Conservation (phyloP, 1,284 basidiomycete genomes). For the Schizophyllum commune region DNA sequence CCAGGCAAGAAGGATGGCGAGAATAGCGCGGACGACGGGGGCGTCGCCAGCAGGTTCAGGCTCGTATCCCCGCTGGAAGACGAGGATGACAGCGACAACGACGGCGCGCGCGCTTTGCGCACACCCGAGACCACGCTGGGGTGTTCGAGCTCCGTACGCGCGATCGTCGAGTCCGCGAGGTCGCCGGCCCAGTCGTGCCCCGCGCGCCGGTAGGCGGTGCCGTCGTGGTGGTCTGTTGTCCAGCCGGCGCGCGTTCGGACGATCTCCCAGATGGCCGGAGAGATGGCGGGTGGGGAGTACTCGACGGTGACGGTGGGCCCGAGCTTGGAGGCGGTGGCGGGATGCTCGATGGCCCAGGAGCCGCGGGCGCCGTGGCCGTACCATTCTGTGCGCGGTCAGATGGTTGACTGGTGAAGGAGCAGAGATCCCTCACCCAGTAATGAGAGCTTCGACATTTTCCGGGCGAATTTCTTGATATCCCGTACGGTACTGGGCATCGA, state of each 20-base stretch:
- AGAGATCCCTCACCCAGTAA: constrained; percentile 18
- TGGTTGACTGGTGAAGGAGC: constrained; percentile 1
- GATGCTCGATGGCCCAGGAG: constrained; percentile 22
- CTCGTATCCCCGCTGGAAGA: constrained; percentile 8
- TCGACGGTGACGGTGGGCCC: constrained; percentile 24
- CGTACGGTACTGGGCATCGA: constrained; percentile 24
- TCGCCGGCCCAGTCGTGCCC: constrained; percentile 24
- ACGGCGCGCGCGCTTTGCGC: constrained; percentile 9
- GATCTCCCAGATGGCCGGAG: constrained; percentile 15
- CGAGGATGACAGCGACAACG: constrained; percentile 12
- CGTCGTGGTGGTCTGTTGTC: background rate
- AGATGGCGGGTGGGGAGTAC: constrained; percentile 19
- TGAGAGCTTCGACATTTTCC: constrained; percentile 24
- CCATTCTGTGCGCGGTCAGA: constrained; percentile 20
- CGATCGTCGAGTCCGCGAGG: constrained; percentile 18
- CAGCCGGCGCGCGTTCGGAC: constrained; percentile 7
- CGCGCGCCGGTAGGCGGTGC: constrained; percentile 16
- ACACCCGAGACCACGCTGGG: constrained; percentile 1
- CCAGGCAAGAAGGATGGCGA: background rate
- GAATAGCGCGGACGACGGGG: background rate
- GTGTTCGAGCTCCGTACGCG: background rate
- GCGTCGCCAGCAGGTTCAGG: background rate
- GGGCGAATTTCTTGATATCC: constrained; percentile 29
- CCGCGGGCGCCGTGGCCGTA: constrained; percentile 26
- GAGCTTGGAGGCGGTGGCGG: constrained; percentile 18